Evolutionary conservation across 345 rosid genomes (phyloP), one percentile per base, ranked within the genome.

Genomic region (Murraya koenigii): DNA sequence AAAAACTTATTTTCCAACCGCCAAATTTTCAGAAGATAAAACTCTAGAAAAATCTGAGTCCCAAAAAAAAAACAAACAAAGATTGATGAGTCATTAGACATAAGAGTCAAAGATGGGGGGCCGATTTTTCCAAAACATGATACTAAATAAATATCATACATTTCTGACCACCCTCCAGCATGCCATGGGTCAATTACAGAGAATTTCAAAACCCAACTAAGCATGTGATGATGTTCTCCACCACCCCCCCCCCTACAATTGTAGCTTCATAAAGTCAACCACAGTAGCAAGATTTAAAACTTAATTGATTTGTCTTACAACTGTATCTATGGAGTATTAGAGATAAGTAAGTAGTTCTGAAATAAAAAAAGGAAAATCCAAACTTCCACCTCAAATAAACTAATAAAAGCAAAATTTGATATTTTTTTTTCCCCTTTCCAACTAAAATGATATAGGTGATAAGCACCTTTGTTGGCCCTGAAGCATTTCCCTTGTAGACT

Each of bases 401-500:
- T 44, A 41, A 1, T 41, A 44, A 44, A 76, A 47, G 70, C 8
- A 54, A 36, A 62, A 49, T 54, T 52, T 23, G 56, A 70, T 10
- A 0, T 3, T 6, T 4, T 19, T 0, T 3, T 6, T 4, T 19
- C 20, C 63, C 19, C 36, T n/a, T 35, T 7, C 23, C 7, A 49
- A 49, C 78, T 64, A 32, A 32, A 75, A 47, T 22, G 47, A 75
- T 54, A 55, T 10, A 22, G 7, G 47, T 5, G 8, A 61, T n/a
- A 54, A 49, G 54, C 72, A 85, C 85, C 85, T 85, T 85, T 33
- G 85, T 85, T 13, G 87, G 87, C 65, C 87, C 87, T 17, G 85
- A 82, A 77, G 87, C 87, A 82, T 85, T 85, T 77, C 87, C 85
- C 68, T 85, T 85, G 81, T 85, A 85, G 35, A 85, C 83, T 70